Evolutionary conservation across 2,329 filamentous ascomycete species (phyloP).

Genomic region (Aspergillus eucalypticola): DNA sequence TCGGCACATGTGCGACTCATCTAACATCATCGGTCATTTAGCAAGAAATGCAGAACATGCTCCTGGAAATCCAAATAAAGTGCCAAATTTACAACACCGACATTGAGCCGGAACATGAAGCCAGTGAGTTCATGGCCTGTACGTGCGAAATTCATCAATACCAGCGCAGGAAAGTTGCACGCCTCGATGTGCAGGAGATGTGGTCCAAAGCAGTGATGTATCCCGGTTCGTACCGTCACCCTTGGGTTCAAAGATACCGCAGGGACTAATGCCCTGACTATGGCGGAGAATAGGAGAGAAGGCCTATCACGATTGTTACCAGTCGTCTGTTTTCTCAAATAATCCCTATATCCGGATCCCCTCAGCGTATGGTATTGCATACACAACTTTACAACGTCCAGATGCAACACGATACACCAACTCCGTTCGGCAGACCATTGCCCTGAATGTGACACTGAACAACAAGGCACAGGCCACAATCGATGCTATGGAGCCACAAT

Average conservation of each 20-base stretch:
- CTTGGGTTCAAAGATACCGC: not conserved
- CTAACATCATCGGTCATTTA: not conserved
- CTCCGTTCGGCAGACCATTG: not conserved
- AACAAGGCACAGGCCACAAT: not conserved
- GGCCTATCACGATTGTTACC: conserved; percentile 3
- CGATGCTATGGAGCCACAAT: not conserved
- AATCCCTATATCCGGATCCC: conserved; percentile 1
- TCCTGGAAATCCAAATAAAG: not conserved
- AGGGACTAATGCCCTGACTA: not conserved
- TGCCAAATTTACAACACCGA: conserved; percentile 4
- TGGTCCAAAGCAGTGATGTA: conserved; percentile 11
- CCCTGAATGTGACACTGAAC: not conserved
- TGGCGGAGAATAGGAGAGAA: not conserved
- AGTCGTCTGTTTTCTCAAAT: not conserved
- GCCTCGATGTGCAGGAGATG: conserved; percentile 1
- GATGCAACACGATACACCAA: not conserved
- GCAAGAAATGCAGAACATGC: conserved; percentile 8
- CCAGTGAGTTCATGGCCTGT: not conserved
- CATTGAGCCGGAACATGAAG: conserved; percentile 9
- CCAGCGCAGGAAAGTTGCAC: not conserved
- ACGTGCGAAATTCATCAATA: conserved; percentile 2
- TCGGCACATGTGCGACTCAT: not conserved
- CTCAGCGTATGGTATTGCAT: not conserved
- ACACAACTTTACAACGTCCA: not conserved
- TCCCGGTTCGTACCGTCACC: not conserved